A percentile compares a stretch with the other conserved stretches of the same genome.
Evolutionary conservation across 441 rosid genomes (phyloP).

Genomic region (Populus hybrid): DNA sequence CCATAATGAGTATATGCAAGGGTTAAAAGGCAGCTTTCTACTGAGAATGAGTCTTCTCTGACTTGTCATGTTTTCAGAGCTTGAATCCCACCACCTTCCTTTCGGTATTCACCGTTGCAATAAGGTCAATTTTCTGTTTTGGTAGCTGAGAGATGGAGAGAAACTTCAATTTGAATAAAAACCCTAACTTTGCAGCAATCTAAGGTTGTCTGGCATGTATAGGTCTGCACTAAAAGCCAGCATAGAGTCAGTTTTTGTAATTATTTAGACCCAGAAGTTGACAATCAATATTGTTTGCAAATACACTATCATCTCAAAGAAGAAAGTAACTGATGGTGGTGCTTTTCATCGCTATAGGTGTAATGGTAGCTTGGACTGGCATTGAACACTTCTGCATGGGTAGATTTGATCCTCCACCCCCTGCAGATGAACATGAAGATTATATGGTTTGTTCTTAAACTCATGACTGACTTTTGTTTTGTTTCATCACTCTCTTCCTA

Average conservation of each 20-base stretch:
- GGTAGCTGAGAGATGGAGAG: background rate
- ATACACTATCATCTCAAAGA: background rate
- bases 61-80: background rate
- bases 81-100: background rate
- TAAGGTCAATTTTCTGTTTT: background rate
- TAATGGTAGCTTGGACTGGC: slow-evolving; percentile 99
- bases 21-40: background rate
- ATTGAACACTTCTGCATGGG: slow-evolving; percentile 85
- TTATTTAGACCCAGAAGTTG: background rate
- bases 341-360: slow-evolving; percentile 50
- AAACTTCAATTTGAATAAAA: background rate
- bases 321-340: background rate
- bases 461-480: slow-evolving; percentile 8
- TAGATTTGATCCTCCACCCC: slow-evolving; percentile 92
- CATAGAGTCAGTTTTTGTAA: background rate
- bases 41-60: background rate
- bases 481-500: background rate
- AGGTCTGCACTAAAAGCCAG: background rate
- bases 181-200: background rate
- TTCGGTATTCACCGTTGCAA: background rate
- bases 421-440: slow-evolving; percentile 68
- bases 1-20: background rate
- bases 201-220: background rate
- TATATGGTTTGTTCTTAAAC: slow-evolving; percentile 44
- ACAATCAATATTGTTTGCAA: background rate